Base-by-base conservation (phyloP, 1,284 basidiomycete genomes). In the Meripilus lineatus region DNA sequence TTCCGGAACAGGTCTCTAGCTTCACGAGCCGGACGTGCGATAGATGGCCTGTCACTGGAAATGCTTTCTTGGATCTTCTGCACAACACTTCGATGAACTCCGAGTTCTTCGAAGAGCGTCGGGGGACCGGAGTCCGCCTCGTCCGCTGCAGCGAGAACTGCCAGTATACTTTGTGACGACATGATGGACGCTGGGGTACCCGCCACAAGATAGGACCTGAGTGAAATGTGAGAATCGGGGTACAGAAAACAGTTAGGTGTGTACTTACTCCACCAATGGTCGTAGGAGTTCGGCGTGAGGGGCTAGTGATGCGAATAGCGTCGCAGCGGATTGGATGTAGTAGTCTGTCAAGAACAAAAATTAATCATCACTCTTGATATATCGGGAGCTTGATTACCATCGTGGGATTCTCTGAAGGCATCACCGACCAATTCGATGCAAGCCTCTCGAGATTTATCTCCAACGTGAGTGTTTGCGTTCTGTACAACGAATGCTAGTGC, bases 21-120 rank as follows among this genome's bases (percentile, higher is more conserved):
- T 58, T 96, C 92, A 38, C 93, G 72, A 10, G 91, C 89, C 0
- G 91, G 91, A 38, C 92, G 72, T 14, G 88, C 75, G 39, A 94
- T 81, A n/a, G 75, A 72, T 2, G 88, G 81, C 33, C 77, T 78
- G 45, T 93, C 89, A 47, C 74, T 81, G 2, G 71, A 75, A 3
- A 81, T 75, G 56, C 81, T 84, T 52, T 86, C 82, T 46, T 83
- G 67, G 1, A 89, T 73, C 60, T 92, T 91, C 57, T 84, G 77
- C 3, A 84, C 78, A 13, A 93, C 76, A 34, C 69, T 75, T n/a
- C 74, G 71, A 35, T 87, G 63, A 14, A 84, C 50, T 3, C 72
- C 77, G 5, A 88, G 70, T 39, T 75, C 73, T 52, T 82, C 79
- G 70, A 94, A 87, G 2, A 87, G 58, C 0, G 74, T 72, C 0